These are phyloP conservation scores for Kalmanozyma brasiliensis DNA, from an alignment of 1,284 basidiomycete species.

Conservation along the genomic window DNA sequence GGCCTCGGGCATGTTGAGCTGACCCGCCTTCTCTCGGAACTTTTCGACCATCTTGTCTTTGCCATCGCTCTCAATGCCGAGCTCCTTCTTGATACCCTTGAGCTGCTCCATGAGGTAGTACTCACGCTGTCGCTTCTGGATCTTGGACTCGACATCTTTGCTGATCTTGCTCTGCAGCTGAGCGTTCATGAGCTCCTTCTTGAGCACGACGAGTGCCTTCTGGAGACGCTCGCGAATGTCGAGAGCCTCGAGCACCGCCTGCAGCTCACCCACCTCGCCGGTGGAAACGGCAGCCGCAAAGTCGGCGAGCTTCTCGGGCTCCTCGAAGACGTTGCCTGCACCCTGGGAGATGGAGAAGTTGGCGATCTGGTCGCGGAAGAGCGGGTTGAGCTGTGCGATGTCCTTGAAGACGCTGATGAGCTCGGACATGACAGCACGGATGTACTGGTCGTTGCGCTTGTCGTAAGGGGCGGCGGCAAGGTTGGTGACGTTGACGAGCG, in stretches of 20 bases:
- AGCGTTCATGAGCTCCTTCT: constrained; percentile 98
- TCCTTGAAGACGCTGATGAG: constrained; percentile 98
- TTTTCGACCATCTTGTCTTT: constrained; percentile 98
- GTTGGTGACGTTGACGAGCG: constrained; percentile 93
- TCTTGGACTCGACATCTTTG: constrained; percentile 93
- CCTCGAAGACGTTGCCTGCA: constrained; percentile 96
- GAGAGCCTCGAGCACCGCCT: constrained; percentile 89
- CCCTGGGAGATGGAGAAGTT: constrained; percentile 96
- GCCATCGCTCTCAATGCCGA: constrained; percentile 95
- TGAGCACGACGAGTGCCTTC: constrained; percentile 89
- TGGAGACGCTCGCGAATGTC: constrained; percentile 88
- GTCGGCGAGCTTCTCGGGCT: constrained; percentile 97
- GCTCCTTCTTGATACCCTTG: constrained; percentile 98
- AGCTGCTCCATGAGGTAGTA: constrained; percentile 99
- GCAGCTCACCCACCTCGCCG: constrained; percentile 88
- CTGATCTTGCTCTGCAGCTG: constrained; percentile 94
- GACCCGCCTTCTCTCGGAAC: constrained; percentile 87
- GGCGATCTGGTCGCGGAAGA: constrained; percentile 97
- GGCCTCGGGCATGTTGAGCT: constrained; percentile 89
- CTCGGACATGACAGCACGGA: constrained; percentile 94
- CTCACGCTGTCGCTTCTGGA: constrained; percentile 95
- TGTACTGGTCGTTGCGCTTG: constrained; percentile 78
- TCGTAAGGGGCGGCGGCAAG: constrained; percentile 80
- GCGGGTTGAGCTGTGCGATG: constrained; percentile 94
- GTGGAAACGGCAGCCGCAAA: constrained; percentile 96